Evolutionary conservation across 2,329 filamentous ascomycete species (phyloP), one percentile per base, ranked within the genome.

Genomic region (Rhytidhysteron rufulum): DNA sequence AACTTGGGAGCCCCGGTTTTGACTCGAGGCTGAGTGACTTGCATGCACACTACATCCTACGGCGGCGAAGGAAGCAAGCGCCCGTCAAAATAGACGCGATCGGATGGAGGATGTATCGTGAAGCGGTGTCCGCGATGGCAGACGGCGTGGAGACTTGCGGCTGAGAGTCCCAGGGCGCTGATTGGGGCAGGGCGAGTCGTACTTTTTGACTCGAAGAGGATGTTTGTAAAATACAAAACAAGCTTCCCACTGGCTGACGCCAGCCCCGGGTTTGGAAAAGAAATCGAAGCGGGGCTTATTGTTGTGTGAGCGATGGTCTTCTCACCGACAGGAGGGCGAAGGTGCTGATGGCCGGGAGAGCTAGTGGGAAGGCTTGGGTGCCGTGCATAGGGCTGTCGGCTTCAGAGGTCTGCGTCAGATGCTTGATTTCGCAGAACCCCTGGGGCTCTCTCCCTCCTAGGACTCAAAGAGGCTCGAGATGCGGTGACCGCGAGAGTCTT

Each of bases 301-400:
- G 32, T 17, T 40, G 43, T 42, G 21, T 22, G 32, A 32, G 25
- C 35, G 37, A 37, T 5, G 5, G 25, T 25, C n/a, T 37, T 44
- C 34, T 55, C 52, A 55, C 52, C 52, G 52, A 52, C 47, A 25
- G 32, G 25, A 24, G 34, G 40, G 36, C 37, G 42, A 46, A 50
- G 47, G 48, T 50, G 51, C 48, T 52, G 44, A 49, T 35, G 42
- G 43, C 45, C 46, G 45, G 49, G 45, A 47, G 38, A 34, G 46
- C 45, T 43, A 49, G 41, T 40, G 31, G 31, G 25, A 37, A 33
- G 40, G 40, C 40, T 37, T 44, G 43, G 43, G 40, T 34, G 41
- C 42, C 31, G 46, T 54, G 51, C 53, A 48, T 57, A 58, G 53
- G 54, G 54, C 54, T 56, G 53, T 39, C 42, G 44, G 43, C 41